Evolutionary conservation across 768 basidiomycete species (phyloP).

Genomic region (Suillus ampliporus): DNA sequence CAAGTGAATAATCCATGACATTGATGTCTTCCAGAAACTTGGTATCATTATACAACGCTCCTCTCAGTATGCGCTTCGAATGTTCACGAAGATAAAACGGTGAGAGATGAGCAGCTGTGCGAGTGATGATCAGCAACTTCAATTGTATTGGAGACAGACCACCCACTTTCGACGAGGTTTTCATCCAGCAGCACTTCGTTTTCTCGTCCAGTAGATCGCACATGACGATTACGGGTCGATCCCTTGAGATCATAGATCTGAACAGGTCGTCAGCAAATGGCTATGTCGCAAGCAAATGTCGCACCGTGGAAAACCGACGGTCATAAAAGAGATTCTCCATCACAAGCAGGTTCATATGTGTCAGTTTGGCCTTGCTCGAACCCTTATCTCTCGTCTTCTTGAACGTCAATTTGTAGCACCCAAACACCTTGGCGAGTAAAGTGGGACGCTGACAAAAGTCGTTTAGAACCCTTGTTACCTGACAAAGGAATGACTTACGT

Average conservation of each 20-base stretch:
- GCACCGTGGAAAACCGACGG: constrained; percentile 86
- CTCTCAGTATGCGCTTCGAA: constrained; percentile 89
- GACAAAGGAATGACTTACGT: constrained; percentile 54
- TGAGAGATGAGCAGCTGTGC: constrained; percentile 76
- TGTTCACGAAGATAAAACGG: constrained; percentile 98
- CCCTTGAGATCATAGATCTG: constrained; percentile 98
- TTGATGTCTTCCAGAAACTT: constrained; percentile 94
- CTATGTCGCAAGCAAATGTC: neutral
- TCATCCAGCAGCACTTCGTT: constrained; percentile 97
- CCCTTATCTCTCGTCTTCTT: constrained; percentile 76
- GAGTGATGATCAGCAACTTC: constrained; percentile 16
- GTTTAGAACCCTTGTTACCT: constrained; percentile 7
- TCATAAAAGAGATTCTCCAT: constrained; percentile 99
- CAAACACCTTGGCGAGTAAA: constrained; percentile 93
- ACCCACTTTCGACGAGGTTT: constrained; percentile 89
- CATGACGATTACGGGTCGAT: constrained; percentile 91
- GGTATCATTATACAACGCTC: constrained; percentile 93
- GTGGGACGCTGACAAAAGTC: constrained; percentile 75
- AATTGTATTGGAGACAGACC: neutral
- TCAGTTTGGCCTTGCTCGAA: constrained; percentile 71
- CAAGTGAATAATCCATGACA: constrained; percentile 97
- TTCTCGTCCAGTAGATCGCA: constrained; percentile 85
- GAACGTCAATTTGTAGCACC: constrained; percentile 94
- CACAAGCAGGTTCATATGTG: constrained; percentile 93
- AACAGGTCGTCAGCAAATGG: constrained; percentile 9